Evolutionary conservation across 73 alveolate genomes (phyloP), one percentile per base, ranked within the genome.

Genomic region (Blepharisma stoltei): DNA sequence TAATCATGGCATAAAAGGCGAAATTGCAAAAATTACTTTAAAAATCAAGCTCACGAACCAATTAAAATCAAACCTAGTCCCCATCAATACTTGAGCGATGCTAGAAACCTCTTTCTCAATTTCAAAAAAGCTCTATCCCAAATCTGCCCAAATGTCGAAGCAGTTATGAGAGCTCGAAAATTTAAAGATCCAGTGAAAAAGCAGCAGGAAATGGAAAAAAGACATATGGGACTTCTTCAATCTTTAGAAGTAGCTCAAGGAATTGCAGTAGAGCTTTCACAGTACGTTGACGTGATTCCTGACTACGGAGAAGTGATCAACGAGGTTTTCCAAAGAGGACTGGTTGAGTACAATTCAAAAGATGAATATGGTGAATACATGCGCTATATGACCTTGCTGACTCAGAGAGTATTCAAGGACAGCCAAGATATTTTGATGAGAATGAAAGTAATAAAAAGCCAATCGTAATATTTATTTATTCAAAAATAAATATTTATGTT

Each of bases 381-480:
- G 73, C 45, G 11, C 46, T 60, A 14, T 60, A 60, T 60, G 73
- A 25, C 73, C 5, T n/a, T 25, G 37, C 23, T n/a, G 46, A 18
- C 73, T n/a, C 73, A 60, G 73, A 60, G 46, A 25, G 46, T 60
- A 9, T 60, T 60, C 23, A 60, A 60, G 46, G 73, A 60, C 23
- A 20, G 73, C 23, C 73, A 60, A 38, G 45, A 60, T 25, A 20
- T 60, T 20, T 14, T 60, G 73, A 14, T 14, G 46, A 14, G 46
- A 38, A 8, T 60, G 37, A 60, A 60, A 25, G 23, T 8, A 14
- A 14, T 60, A 60, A 60, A 60, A 32, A 32, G 41, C 41, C 41
- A 32, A 32, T 32, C 41, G 41, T 32, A 32, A 32, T 32, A 32
- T 32, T 32, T 32, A 32, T 32, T 32, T 32, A 32, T 32, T 32